A percentile compares a stretch with the other conserved stretches of the same genome.
Conservation (phyloP, 2,329 filamentous ascomycete species). For the Sclerotinia trifoliorum region DNA sequence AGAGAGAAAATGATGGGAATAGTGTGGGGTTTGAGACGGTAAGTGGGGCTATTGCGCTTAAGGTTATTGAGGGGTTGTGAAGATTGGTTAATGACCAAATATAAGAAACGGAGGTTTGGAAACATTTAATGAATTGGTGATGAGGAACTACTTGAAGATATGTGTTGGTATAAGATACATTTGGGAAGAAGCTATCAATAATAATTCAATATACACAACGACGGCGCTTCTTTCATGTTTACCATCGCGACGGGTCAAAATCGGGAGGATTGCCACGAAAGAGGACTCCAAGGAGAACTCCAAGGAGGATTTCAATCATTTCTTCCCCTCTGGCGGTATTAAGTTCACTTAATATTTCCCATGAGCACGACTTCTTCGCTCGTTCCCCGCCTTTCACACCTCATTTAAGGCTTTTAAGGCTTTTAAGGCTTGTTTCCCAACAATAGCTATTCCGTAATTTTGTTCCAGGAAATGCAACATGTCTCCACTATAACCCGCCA, state of each 20-base stretch:
- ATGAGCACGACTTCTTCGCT: too few relatives aligned
- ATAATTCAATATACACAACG: not conserved
- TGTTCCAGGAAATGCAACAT: too few relatives aligned
- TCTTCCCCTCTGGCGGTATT: too few relatives aligned
- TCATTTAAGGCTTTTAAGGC: too few relatives aligned
- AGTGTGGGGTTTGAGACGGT: constrained; percentile 30
- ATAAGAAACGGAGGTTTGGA: not conserved
- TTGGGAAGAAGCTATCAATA: not conserved
- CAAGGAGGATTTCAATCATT: not conserved
- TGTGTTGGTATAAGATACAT: too few relatives aligned
- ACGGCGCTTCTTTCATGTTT: not conserved
- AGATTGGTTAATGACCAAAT: too few relatives aligned
- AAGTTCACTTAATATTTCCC: too few relatives aligned
- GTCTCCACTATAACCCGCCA: not conserved
- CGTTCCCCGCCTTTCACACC: too few relatives aligned
- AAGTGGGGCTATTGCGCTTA: constrained; percentile 24
- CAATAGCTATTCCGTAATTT: too few relatives aligned
- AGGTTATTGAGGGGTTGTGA: not conserved
- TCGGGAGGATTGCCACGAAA: too few relatives aligned
- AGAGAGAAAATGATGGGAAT: constrained; percentile 30
- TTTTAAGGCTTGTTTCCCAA: too few relatives aligned
- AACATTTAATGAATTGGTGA: not conserved
- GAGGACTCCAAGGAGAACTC: not conserved
- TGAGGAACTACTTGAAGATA: not conserved
- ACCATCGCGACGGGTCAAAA: not conserved